Evolutionary conservation across 1,284 basidiomycete species (phyloP), one percentile per base, ranked within the genome.

Genomic region (Clitocybe nebularis): DNA sequence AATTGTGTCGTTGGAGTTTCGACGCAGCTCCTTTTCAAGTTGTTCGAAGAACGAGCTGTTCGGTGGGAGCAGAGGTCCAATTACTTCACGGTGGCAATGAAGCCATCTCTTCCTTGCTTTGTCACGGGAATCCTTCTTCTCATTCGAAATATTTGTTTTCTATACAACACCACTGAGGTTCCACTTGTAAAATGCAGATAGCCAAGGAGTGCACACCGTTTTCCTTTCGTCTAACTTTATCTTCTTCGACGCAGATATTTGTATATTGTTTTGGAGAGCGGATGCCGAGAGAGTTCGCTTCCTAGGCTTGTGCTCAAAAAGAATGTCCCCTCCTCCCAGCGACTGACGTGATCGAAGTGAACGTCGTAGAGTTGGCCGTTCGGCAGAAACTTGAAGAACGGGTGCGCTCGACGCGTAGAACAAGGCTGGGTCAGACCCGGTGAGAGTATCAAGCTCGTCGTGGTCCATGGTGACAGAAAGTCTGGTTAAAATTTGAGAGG

Each of bases 21-120:
- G 13, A 16, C 17, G 57, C 51, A 52, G 33, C 33, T 61, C 57
- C 30, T 35, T 38, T 52, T 41, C 39, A 26, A 67, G 46, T 6
- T 49, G 46, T 6, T 62, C 58, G 17, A 69, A 66, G 42, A 66
- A 66, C 10, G 38, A 39, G 25, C 48, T 61, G 13, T 60, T 58
- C 3, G 57, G 45, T 0, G 69, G 69, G 11, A 75, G 52, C 9
- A 76, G 57, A 0, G 72, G 61, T 44, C 64, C 57, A 42, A 75
- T 63, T n/a, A 72, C 48, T 13, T 62, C 50, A 0, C 56, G 56
- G 44, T 76, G 63, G 29, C 53, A 51, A 48, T 62, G 53, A 8
- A 74, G 40, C 72, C 73, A 75, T 14, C 53, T 57, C 33, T 62
- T 67, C 29, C 61, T 58, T 5, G 62, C 59, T 13, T 57, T 49